These are phyloP conservation scores for Hemisphaericaspora xylanilytica DNA, from an alignment of 1,139 yeast genomes.

Conservation along the genomic window DNA sequence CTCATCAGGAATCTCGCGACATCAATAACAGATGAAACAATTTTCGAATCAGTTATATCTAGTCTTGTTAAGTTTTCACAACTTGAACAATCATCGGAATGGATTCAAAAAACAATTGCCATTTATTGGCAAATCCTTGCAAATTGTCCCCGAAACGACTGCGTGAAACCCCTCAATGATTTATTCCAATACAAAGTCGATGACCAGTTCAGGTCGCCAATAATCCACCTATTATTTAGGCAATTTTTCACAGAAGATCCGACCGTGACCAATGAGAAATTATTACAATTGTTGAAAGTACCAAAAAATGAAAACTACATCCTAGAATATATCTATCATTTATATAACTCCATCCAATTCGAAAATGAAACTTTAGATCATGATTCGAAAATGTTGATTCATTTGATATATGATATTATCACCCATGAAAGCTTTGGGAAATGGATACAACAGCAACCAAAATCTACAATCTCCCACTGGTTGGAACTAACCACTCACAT, in stretches of 20 bases:
- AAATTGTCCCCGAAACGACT: constrained; percentile 11
- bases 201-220: constrained; percentile 4
- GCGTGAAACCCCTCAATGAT: constrained; percentile 4
- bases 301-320: constrained; percentile 2
- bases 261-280: constrained; percentile 11
- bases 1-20: constrained; percentile 11
- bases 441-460: constrained; percentile 15
- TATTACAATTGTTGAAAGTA: constrained; percentile 9
- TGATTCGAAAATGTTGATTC: constrained; percentile 14
- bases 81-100: neutral
- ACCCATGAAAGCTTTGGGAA: constrained; percentile 25
- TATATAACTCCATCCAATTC: constrained; percentile 8
- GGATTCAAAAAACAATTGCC: neutral
- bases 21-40: neutral
- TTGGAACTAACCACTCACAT: constrained; percentile 18
- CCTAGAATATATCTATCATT: constrained; percentile 5
- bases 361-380: constrained; percentile 7
- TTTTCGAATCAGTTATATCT: constrained; percentile 5
- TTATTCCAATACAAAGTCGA: constrained; percentile 6
- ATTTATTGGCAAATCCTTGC: constrained; percentile 15
- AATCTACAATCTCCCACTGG: constrained; percentile 9
- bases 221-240: constrained; percentile 14
- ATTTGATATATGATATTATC: constrained; percentile 16
- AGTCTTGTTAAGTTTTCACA: constrained; percentile 6
- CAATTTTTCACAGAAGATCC: constrained; percentile 14